phyloP scores from a whole-genome alignment of 2,329 filamentous ascomycete genomes.

The Grosmannia serpens region DNA sequence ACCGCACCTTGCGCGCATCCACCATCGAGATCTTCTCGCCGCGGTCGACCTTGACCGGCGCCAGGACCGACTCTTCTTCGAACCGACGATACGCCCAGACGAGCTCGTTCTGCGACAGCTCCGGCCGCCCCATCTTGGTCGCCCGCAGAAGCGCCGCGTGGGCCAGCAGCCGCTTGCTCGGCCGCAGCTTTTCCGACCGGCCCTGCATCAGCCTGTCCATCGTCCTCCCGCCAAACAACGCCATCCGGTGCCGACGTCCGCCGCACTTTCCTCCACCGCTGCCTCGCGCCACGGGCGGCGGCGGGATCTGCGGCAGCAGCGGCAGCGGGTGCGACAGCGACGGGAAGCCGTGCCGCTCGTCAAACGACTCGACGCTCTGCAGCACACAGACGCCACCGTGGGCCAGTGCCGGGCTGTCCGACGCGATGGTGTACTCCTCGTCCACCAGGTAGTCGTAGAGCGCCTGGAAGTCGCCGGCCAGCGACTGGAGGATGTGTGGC shows the following conservation, averaged over 20 bases:
- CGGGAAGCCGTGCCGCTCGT: slow-evolving; percentile 45
- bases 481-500: slow-evolving; percentile 43
- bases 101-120: slow-evolving; percentile 37
- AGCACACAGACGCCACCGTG: slow-evolving; percentile 59
- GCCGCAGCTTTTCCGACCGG: slow-evolving; percentile 27
- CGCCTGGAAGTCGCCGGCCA: slow-evolving; percentile 59
- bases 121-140: slow-evolving; percentile 27
- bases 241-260: slow-evolving; percentile 19
- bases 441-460: slow-evolving; percentile 65
- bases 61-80: slow-evolving; percentile 46
- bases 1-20: slow-evolving; percentile 66
- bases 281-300: not conserved
- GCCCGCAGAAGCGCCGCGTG: slow-evolving; percentile 42
- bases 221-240: slow-evolving; percentile 27
- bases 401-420: slow-evolving; percentile 39
- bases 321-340: slow-evolving; percentile 56
- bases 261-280: not conserved
- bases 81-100: slow-evolving; percentile 60
- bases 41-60: slow-evolving; percentile 41
- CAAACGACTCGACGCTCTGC: slow-evolving; percentile 57
- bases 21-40: slow-evolving; percentile 43
- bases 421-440: slow-evolving; percentile 33
- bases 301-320: slow-evolving; percentile 42
- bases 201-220: slow-evolving; percentile 4
- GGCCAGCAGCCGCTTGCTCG: slow-evolving; percentile 35